Evolutionary conservation across 1,139 yeast genomes (phyloP).

Genomic region (Arxiozyma slooffiae): DNA sequence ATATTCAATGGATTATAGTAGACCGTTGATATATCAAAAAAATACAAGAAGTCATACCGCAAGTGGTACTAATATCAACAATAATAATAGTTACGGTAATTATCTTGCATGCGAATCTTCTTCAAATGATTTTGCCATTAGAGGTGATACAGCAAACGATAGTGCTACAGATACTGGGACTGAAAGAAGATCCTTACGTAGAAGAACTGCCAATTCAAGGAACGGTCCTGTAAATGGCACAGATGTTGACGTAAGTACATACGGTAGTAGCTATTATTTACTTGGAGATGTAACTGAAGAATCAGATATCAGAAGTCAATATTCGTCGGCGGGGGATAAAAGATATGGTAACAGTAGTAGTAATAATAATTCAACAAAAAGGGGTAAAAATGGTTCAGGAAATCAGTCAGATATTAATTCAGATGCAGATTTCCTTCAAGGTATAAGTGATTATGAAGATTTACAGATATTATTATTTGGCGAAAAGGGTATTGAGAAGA

Average conservation of each 20-base stretch:
- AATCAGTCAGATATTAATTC: constrained; percentile 16
- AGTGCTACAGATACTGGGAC: constrained; percentile 28
- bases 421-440: constrained; percentile 27
- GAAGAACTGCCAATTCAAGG: constrained; percentile 15
- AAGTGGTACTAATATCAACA: constrained; percentile 6
- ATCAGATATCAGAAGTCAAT: constrained; percentile 19
- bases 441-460: constrained; percentile 27
- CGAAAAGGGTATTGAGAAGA: constrained; percentile 15
- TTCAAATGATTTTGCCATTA: constrained; percentile 28
- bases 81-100: neutral
- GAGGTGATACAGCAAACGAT: constrained; percentile 21
- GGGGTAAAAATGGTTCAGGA: constrained; percentile 4
- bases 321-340: constrained; percentile 7
- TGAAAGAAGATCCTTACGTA: constrained; percentile 27
- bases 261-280: constrained; percentile 3
- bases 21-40: constrained; percentile 31
- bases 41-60: constrained; percentile 29
- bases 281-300: constrained; percentile 18
- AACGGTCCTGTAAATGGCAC: constrained; percentile 9
- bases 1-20: constrained; percentile 36
- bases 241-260: constrained; percentile 10
- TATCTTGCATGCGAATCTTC: constrained; percentile 30
- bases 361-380: neutral
- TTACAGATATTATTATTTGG: constrained; percentile 27
- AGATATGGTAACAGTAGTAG: constrained; percentile 4